Base-by-base conservation (phyloP, 495 filamentous ascomycete species). In the Darksidea phi region DNA sequence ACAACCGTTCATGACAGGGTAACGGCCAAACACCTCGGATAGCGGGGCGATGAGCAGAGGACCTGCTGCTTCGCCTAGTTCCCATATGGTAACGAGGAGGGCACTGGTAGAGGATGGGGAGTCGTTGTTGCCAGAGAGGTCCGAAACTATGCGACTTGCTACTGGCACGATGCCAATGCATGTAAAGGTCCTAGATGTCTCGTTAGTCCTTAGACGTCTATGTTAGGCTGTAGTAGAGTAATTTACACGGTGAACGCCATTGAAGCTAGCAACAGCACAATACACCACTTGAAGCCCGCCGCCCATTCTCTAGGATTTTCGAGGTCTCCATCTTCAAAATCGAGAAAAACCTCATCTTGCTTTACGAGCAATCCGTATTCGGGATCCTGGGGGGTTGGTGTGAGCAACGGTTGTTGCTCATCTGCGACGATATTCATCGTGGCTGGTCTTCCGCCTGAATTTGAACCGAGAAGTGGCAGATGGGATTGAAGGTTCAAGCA, bases 21-120 rank as follows among this genome's bases (percentile, higher is more conserved):
- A 72, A 0, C 84, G 79, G 8, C 83, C 84, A 59, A 77, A 77
- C 4, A 83, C 65, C 58, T 86, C 83, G 6, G 78, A 81, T 1
- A 86, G 70, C 0, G 83, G 82, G 2, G 82, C 84, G 68, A 85
- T 83, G 13, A 85, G 69, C 0, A 86, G 63, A 0, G 84, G 84
- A 1, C 83, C 83, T 3, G 77, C 77, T 24, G 81, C 83, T 63
- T 73, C 70, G 21, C 76, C 74, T 0, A 73, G 61, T 36, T 80
- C 78, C 79, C 79, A 81, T 70, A 85, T 82, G 11, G 82, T 84
- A 18, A 85, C 81, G 38, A 85, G 75, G 18, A 84, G 70, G 34
- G 81, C 76, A 63, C 72, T 76, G 37, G 78, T 72, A 12, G 59
- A 49, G 28, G 28, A 32, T 47, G 36, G 21, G 36, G 32, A 43